Evolutionary conservation across 78 protist species (phyloP), one percentile per base, ranked within the genome.

Genomic region (Trichosphaerium sp.): DNA sequence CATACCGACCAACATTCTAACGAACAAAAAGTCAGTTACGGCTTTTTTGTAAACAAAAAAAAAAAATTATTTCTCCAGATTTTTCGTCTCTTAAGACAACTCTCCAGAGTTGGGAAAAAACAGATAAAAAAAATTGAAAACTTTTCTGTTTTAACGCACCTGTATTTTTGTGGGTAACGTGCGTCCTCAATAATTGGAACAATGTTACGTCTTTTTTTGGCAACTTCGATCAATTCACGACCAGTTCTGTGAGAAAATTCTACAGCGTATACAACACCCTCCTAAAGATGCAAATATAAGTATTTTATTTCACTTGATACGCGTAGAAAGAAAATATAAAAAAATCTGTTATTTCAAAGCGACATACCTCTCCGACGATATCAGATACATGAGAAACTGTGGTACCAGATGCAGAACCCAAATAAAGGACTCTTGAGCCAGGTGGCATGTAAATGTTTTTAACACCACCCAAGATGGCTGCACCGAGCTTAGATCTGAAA

Each of bases 361-460:
- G 2, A 0, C 43, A 76, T 5, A 79, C 90, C 60, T 96, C 94
- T 23, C 99, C 99, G 38, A 98, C 99, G 39, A 98, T 4, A 49
- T 98, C 99, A 2, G 98, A 68, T 14, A 84, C 89, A 82, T 98
- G 99, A 4, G 99, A 96, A 21, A 98, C 99, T 10, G 99, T 92
- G 1, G 99, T 98, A 40, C 99, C 99, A 12, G 97, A 90, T 18
- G 99, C 99, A 10, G 99, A 99, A 37, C 99, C 99, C 23, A 98
- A 80, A 74, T 98, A 98, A 10, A 98, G 88, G 12, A 98, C 92
- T 86, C 94, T 98, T 39, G 92, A 34, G 51, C 99, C 99, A 32
- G 99, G 99, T 40, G 40, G 29, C 44, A 98, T 94, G 63, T 64
- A 72, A 47, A 91, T 79, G 78, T 84, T 69, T 41, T 83, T 97